Evolutionary conservation across 495 filamentous ascomycete genomes (phyloP), one percentile per base, ranked within the genome.

Genomic region (Pseudomonodictys pantanalensis): DNA sequence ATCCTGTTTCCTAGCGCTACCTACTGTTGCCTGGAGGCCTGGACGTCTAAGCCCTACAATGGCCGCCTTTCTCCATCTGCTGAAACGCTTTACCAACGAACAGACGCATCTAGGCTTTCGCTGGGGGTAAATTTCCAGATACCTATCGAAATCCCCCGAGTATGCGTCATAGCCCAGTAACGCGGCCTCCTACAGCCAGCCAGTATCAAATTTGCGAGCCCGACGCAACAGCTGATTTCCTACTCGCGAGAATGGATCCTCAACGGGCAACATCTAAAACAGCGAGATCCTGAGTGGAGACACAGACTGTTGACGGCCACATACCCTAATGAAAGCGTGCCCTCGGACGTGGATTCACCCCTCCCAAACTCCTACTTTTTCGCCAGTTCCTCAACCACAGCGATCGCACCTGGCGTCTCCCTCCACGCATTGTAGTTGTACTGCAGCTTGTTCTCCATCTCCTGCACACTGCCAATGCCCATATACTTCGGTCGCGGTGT

Each of bases 361-460:
- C 22, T 18, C 42, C n/a, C 8, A 45, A 18, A 7, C n/a, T 7
- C 42, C 42, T 45, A 18, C 42, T 35, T 35, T 45, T 18, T n/a
- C n/a, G n/a, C 42, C 8, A 33, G 12, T 17, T 35, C 43, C n/a
- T 29, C 44, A 32, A 73, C 54, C 20, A 77, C 20, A 33, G 69
- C 72, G 39, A 76, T 57, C 32, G 74, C 68, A 5, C 72, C 72
- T 39, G 73, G 72, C 0, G 68, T 73, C 58, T 75, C 73, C 45
- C 43, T 60, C 73, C 70, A 78, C 15, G 74, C 46, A 49, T 66
- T 70, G 50, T 74, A 76, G 12, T 52, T 68, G 52, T 72, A 66
- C 53, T 71, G 60, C 24, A 78, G 62, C 8, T 49, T 56, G 30
- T 72, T 5, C 33, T 69, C 64, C 70, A 69, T 73, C 45, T 74